Evolutionary conservation across 202 grass and related monocot species (phyloP).

Genomic region (Zizania palustris): DNA sequence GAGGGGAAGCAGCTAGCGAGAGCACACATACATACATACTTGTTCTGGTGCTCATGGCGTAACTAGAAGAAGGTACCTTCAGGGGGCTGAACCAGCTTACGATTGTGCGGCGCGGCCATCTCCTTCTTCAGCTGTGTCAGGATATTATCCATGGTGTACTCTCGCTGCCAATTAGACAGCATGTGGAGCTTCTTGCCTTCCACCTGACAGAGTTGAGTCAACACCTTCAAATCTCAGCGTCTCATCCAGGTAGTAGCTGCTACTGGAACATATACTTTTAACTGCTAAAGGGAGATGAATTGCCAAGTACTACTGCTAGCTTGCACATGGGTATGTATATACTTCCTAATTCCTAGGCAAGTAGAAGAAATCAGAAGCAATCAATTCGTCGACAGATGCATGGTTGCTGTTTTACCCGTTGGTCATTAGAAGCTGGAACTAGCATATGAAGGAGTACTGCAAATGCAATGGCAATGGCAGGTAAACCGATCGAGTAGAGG

Average conservation of each 20-base stretch:
- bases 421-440: not conserved
- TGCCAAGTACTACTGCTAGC: too few species aligned
- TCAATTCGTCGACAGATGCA: not conserved
- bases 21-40: too few species aligned
- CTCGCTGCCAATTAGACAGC: constrained; percentile 62
- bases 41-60: too few species aligned
- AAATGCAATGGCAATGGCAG: not conserved
- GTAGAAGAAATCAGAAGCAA: not conserved
- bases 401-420: not conserved
- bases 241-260: not conserved
- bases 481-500: not conserved
- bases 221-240: not conserved
- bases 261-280: not conserved
- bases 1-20: too few species aligned
- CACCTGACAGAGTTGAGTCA: not conserved
- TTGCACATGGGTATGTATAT: too few species aligned
- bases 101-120: constrained; percentile 64
- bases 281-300: not conserved
- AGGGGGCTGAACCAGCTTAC: constrained; percentile 73
- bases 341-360: too few species aligned
- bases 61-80: constrained; percentile 74
- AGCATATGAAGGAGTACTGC: not conserved
- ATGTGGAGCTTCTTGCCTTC: constrained; percentile 32
- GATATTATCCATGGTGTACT: constrained; percentile 77
- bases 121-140: constrained; percentile 79